Evolutionary conservation across 1,284 basidiomycete genomes (phyloP).

Genomic region (Trametes versicolor): DNA sequence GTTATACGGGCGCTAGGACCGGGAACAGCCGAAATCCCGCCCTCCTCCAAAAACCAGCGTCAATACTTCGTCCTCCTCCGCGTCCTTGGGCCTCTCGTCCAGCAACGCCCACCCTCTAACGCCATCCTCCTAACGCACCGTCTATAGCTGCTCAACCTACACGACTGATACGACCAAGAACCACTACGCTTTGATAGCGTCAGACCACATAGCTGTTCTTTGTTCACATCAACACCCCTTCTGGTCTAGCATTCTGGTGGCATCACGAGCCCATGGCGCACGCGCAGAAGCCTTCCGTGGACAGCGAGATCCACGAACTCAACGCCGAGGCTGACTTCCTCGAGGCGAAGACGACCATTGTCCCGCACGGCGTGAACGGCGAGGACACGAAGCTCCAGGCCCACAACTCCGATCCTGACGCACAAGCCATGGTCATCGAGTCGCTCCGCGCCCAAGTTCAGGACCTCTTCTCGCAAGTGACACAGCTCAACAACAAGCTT

Average conservation of each 20-base stretch:
- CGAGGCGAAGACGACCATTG: slow-evolving; percentile 42
- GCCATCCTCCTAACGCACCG: background rate
- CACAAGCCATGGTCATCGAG: slow-evolving; percentile 79
- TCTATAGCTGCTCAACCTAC: background rate
- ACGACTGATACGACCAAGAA: background rate
- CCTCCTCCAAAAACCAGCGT: no score
- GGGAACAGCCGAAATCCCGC: no score
- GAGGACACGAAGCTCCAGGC: slow-evolving; percentile 36
- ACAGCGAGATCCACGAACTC: slow-evolving; percentile 46
- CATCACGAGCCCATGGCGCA: slow-evolving; percentile 29
- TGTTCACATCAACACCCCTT: slow-evolving; percentile 8
- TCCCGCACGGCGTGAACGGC: slow-evolving; percentile 36
- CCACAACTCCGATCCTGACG: slow-evolving; percentile 54
- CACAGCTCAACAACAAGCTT: slow-evolving; percentile 91
- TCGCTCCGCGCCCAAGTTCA: slow-evolving; percentile 85
- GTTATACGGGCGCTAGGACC: no score
- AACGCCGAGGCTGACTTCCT: slow-evolving; percentile 45
- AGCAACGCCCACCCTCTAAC: no score
- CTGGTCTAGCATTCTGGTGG: background rate
- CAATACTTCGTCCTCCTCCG: no score
- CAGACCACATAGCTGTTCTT: background rate
- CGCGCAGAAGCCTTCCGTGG: slow-evolving; percentile 33
- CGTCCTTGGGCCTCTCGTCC: no score
- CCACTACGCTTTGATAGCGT: slow-evolving; percentile 20
- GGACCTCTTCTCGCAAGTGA: slow-evolving; percentile 90